Evolutionary conservation across 2,329 filamentous ascomycete species (phyloP).

Genomic region (Leptographium lundbergii): DNA sequence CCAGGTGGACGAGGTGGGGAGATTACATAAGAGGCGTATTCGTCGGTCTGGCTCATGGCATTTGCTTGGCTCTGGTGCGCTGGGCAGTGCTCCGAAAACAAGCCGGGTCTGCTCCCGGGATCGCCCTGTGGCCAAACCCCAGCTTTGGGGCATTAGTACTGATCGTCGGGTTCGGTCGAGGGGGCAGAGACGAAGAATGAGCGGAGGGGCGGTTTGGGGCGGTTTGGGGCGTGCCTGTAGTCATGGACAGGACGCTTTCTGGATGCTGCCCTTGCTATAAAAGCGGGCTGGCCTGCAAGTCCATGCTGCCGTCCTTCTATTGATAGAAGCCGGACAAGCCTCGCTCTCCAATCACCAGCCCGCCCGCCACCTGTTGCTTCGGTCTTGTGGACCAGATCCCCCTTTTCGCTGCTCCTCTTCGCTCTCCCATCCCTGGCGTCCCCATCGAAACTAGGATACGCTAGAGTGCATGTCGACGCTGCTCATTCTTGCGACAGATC

Average conservation of each 20-base stretch:
- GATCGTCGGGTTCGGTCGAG: neutral
- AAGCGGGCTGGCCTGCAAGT: constrained; percentile 4
- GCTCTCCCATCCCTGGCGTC: neutral
- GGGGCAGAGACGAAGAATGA: no score
- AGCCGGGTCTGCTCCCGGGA: neutral
- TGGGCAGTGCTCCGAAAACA: neutral
- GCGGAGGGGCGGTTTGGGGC: no score
- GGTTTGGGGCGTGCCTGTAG: constrained; percentile 3
- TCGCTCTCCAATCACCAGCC: neutral
- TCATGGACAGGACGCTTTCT: neutral
- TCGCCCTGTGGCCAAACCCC: neutral
- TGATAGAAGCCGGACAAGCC: neutral
- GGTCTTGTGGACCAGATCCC: neutral
- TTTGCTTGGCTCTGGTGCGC: no score
- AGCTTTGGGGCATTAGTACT: neutral
- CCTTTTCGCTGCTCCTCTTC: neutral
- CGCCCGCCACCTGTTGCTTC: neutral
- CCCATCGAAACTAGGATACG: constrained; percentile 3
- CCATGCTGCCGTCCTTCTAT: neutral
- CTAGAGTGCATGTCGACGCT: neutral
- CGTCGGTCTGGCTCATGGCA: neutral
- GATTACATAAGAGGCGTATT: neutral
- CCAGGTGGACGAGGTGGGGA: neutral
- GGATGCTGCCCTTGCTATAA: constrained; percentile 1
- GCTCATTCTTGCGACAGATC: neutral